Percentiles rank a stretch among this genome's conserved stretches.
phyloP scores from a whole-genome alignment of 1,284 basidiomycete species.

The Dichomitus squalens region DNA sequence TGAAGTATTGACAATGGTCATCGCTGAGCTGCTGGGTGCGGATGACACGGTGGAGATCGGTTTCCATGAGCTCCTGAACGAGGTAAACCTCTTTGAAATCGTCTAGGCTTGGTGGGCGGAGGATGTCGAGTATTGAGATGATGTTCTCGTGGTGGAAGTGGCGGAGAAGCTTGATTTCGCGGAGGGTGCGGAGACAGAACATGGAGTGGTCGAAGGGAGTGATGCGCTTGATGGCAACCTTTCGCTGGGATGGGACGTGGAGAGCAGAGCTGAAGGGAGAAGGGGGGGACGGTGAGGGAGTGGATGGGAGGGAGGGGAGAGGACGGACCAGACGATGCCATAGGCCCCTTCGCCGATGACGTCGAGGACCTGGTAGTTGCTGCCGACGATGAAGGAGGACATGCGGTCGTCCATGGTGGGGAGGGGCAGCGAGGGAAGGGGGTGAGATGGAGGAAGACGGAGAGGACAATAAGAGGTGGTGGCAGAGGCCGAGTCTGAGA shows the following conservation, averaged over 20 bases:
- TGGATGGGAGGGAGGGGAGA: conserved; percentile 1
- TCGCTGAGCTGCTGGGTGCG: conserved; percentile 83
- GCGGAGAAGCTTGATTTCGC: conserved; percentile 85
- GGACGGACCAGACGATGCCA: conserved; percentile 66
- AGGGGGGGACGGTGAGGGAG: conserved; percentile 3
- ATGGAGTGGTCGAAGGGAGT: conserved; percentile 88
- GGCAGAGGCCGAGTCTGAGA: no score
- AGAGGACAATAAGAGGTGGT: neutral
- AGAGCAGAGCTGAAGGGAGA: conserved; percentile 64
- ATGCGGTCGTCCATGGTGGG: conserved; percentile 50
- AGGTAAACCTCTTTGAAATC: conserved; percentile 82
- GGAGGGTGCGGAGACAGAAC: conserved; percentile 86
- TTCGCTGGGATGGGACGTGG: conserved; percentile 60
- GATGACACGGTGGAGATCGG: conserved; percentile 87
- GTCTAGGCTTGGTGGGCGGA: conserved; percentile 60
- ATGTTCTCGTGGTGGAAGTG: conserved; percentile 83
- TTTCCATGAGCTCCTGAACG: conserved; percentile 92
- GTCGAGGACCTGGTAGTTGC: conserved; percentile 72
- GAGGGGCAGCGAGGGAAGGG: neutral
- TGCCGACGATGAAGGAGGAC: conserved; percentile 59
- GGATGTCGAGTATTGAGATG: conserved; percentile 84
- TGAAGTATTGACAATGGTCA: conserved; percentile 94
- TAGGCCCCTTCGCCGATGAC: conserved; percentile 87
- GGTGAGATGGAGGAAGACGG: neutral
- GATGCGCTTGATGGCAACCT: conserved; percentile 78